Base-by-base conservation (phyloP, 2,329 filamentous ascomycete species). In the Chrysosphaeria jannelii region DNA sequence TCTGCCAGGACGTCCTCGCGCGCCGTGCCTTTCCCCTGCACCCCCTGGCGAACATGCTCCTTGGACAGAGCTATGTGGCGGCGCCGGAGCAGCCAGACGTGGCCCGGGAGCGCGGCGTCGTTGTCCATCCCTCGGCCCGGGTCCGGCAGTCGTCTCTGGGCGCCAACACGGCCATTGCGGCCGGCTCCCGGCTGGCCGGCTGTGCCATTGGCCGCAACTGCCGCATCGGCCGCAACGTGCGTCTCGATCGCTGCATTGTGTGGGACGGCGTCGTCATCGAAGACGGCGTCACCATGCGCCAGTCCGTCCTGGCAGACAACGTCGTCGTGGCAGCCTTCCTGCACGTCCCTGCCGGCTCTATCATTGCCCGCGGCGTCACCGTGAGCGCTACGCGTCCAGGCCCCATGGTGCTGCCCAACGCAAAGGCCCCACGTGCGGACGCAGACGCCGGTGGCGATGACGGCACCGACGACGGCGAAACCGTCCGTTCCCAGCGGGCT, bases 1-100 rank as follows among this genome's bases (percentile, higher is more conserved):
- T 97, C 25, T 79, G 65, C 41, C 69, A 64, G 36, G 81, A 93
- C 39, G 58, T 91, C n/a, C 53, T 89, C 9, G 63, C 63, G 22
- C 57, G 79, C 28, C 90, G 76, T 75, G 67, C 76, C 7, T 85
- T 78, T 35, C 81, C 85, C 2, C 55, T 91, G 20, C 70, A 75
- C 27, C 81, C 81, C 3, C 79, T 91, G 39, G 79, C 66, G 39
- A 91, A 93, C 36, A 47, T 91, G 12, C 48, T 85, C 2, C 57
- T 61, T 2, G 68, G 62, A 20, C 74, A 90, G 34, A 64, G 62
- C 2, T 91, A 85, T 42, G 59, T 62, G 31, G 52, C 68, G 26
- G 53, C 60, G 28, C 63, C 62, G 28, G 59, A 69, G 14, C 21
- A 22, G 9, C 23, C 25, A 7, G 64, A 63, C 18, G 54, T 76